Base-by-base conservation (phyloP, 2,329 filamentous ascomycete genomes). In the Neurospora crassa region DNA sequence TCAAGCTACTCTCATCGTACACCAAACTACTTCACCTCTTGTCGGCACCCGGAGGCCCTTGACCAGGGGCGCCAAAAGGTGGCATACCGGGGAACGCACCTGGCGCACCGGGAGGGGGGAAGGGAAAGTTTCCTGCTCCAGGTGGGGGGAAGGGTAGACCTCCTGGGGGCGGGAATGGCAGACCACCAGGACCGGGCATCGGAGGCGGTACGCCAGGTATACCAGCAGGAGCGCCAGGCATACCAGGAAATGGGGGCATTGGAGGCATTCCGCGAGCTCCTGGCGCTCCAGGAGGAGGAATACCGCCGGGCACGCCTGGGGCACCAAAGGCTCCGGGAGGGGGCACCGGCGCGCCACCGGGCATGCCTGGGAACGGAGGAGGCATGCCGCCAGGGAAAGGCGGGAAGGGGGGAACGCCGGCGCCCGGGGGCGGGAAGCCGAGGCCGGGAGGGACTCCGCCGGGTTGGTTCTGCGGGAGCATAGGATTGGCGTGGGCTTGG, bases 401-500 rank as follows among this genome's bases (percentile, higher is more conserved):
- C 24, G 40, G 18, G 29, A 53, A 41, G 29, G 68, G 59, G 18
- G 63, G 34, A 24, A 75, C 77, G n/a, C 78, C 77, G 34, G 78
- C 79, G 59, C 79, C 80, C 41, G 80, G 80, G 18, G 81, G 80
- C 37, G 78, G 79, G 72, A 78, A 77, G 16, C 73, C 90, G 91
- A 42, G 88, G 81, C 75, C 86, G 84, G 41, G 85, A 84, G 69
- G 86, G 76, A 81, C 81, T 34, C 83, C 84, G 74, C 86, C 86
- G 68, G 88, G 88, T 79, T 90, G 90, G 81, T 90, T 90, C 78
- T 90, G 88, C 12, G 85, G 87, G 68, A 95, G 89, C 89, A 96
- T 93, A 69, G 92, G 94, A 81, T 97, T 97, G 73, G 89, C 89
- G 78, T 90, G 89, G 74, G 91, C 90, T 81, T 97, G 94, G 78